Evolutionary conservation across 2,329 filamentous ascomycete species (phyloP).

Genomic region (Stagonosporopsis cucurbitacearum): DNA sequence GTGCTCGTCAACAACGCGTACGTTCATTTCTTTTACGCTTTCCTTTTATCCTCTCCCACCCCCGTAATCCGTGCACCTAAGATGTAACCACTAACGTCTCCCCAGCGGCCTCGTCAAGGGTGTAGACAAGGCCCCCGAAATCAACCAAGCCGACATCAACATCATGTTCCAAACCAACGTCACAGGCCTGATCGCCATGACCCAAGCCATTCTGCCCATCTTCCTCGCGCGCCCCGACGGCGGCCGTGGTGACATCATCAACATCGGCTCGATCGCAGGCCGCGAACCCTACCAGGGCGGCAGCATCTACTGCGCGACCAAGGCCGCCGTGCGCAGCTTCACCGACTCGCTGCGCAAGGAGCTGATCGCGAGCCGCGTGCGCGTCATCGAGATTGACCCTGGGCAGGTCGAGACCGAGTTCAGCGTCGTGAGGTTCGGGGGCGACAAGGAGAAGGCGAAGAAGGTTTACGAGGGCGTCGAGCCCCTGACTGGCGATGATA

Average conservation of each 20-base stretch:
- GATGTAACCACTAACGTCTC: not conserved
- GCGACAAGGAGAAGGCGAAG: constrained; percentile 87
- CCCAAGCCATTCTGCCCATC: constrained; percentile 84
- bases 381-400: constrained; percentile 87
- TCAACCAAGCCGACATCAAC: constrained; percentile 80
- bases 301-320: constrained; percentile 91
- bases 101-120: constrained; percentile 84
- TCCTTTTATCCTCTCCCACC: too few species aligned
- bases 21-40: constrained; percentile 43
- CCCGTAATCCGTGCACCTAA: not conserved
- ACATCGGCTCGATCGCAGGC: constrained; percentile 91
- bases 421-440: constrained; percentile 84
- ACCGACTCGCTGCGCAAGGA: constrained; percentile 84
- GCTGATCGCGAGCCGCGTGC: constrained; percentile 78
- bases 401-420: constrained; percentile 96
- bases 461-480: constrained; percentile 77
- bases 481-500: constrained; percentile 86
- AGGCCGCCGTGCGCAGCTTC: constrained; percentile 85
- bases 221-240: constrained; percentile 74
- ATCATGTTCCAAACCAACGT: constrained; percentile 94
- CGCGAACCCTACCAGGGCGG: constrained; percentile 85
- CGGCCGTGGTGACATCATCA: constrained; percentile 91
- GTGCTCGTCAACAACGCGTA: constrained; percentile 96
- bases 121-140: constrained; percentile 83
- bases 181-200: constrained; percentile 94